Base-by-base conservation (phyloP, 495 filamentous ascomycete genomes). In the Hypoxylon crocopeplum region DNA sequence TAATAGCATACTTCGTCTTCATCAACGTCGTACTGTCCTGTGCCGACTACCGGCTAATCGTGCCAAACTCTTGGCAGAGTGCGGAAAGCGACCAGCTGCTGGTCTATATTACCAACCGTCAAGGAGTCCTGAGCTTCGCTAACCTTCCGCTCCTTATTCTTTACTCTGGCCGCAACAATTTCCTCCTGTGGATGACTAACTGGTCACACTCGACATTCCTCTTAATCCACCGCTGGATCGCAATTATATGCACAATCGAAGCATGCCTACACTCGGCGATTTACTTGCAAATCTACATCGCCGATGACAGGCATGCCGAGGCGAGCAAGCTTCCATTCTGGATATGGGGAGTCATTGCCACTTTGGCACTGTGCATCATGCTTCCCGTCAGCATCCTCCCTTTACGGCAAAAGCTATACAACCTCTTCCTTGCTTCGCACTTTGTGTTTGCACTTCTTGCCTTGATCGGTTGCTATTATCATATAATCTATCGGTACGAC, bases 161-260 rank as follows among this genome's bases (percentile, higher is more conserved):
- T 2, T 82, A 80, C 39, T 70, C 72, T 0, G 72, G 77, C 0
- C 76, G 81, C n/a, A 83, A 83, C 49, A 84, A 84, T 38, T 69
- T 82, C 3, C 73, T 83, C 25, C 50, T 80, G 3, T 81, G 74
- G 74, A 69, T 79, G 1, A 84, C 79, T 0, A 75, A 79, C 1
- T 84, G 81, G 80, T 81, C 75, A 20, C 79, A 81, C 55, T 73
- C 78, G 5, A 81, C 74, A 0, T 82, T 81, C 59, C 79, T 81
- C 17, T 40, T 82, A 1, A 74, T 81, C 15, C 81, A 82, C 65
- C 78, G 80, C 7, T 80, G 81, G 75, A 73, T 82, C 7, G 80
- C 81, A 6, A 71, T 77, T 32, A 73, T 83, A 13, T 78, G 76
- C 17, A 79, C 76, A 3, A 38, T 81, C n/a, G 77, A 84, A 53